phyloP scores from a whole-genome alignment of 331 rosid species.

The Rosa hybrid region DNA sequence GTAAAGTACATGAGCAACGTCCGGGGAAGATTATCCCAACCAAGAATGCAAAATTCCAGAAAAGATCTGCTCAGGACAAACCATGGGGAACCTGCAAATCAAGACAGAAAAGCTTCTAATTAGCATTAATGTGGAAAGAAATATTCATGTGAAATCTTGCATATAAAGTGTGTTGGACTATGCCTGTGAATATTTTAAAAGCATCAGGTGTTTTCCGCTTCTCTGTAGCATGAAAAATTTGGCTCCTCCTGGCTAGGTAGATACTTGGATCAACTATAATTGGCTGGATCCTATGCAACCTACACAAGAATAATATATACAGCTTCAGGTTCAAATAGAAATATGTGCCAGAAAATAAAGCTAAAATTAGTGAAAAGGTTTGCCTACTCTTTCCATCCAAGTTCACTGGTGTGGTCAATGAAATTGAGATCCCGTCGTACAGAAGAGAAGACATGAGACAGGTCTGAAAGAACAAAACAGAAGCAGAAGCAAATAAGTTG shows the following conservation, averaged over 20 bases:
- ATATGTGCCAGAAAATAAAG: constrained; percentile 9
- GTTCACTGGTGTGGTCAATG: constrained; percentile 89
- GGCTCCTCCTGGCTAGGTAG: constrained; percentile 89
- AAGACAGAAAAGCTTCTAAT: constrained; percentile 22
- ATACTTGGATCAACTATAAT: constrained; percentile 81
- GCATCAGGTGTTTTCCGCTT: constrained; percentile 81
- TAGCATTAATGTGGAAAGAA: constrained; percentile 12
- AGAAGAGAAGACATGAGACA: constrained; percentile 85
- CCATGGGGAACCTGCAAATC: constrained; percentile 91
- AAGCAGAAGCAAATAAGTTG: not conserved
- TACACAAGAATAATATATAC: constrained; percentile 32
- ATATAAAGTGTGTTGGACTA: constrained; percentile 24
- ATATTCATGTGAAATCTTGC: not conserved
- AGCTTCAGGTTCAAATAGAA: constrained; percentile 21
- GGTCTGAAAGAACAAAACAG: constrained; percentile 48
- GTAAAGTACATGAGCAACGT: constrained; percentile 86
- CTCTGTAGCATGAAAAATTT: constrained; percentile 89
- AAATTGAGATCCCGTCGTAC: constrained; percentile 80
- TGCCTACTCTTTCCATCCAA: constrained; percentile 96
- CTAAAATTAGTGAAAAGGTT: constrained; percentile 25
- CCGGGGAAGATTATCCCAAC: constrained; percentile 97
- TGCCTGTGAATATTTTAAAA: constrained; percentile 90
- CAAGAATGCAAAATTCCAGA: constrained; percentile 78
- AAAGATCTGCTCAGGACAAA: constrained; percentile 78
- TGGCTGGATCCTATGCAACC: constrained; percentile 74